Evolutionary conservation across 176 grass and related monocot genomes (phyloP).

Genomic region (Raddia distichophylla): DNA sequence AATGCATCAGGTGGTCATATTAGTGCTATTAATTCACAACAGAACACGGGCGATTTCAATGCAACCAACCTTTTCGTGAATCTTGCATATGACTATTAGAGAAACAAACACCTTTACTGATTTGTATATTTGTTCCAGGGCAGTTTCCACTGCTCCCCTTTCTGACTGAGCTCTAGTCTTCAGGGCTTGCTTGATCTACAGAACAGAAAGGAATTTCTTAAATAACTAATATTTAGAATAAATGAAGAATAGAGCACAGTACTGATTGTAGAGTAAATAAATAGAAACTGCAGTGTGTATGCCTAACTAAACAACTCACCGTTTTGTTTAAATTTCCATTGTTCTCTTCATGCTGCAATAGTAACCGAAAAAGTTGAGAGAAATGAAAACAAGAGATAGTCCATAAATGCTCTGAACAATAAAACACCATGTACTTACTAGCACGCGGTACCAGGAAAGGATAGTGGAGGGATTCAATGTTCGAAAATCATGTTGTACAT

Average conservation of each 20-base stretch:
- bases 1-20: slow-evolving; percentile 27
- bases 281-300: slow-evolving; percentile 21
- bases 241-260: background rate
- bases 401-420: slow-evolving; percentile 17
- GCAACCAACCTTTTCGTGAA: slow-evolving; percentile 69
- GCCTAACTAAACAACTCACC: slow-evolving; percentile 50
- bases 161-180: slow-evolving; percentile 57
- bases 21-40: background rate
- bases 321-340: slow-evolving; percentile 62
- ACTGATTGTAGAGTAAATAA: background rate
- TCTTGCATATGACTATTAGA: slow-evolving; percentile 64
- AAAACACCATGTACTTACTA: slow-evolving; percentile 57
- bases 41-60: background rate
- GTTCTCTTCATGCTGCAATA: slow-evolving; percentile 92
- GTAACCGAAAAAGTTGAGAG: slow-evolving; percentile 38
- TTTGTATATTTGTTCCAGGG: slow-evolving; percentile 57
- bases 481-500: slow-evolving; percentile 48
- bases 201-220: slow-evolving; percentile 31
- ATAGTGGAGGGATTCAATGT: slow-evolving; percentile 69
- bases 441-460: slow-evolving; percentile 72
- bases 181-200: slow-evolving; percentile 76
- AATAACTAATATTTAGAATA: slow-evolving; percentile 1
- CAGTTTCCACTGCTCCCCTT: slow-evolving; percentile 45
- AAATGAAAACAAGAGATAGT: slow-evolving; percentile 13
- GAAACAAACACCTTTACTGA: slow-evolving; percentile 74